Conservation (phyloP, 768 basidiomycete genomes). For the Auriscalpium microsporum region DNA sequence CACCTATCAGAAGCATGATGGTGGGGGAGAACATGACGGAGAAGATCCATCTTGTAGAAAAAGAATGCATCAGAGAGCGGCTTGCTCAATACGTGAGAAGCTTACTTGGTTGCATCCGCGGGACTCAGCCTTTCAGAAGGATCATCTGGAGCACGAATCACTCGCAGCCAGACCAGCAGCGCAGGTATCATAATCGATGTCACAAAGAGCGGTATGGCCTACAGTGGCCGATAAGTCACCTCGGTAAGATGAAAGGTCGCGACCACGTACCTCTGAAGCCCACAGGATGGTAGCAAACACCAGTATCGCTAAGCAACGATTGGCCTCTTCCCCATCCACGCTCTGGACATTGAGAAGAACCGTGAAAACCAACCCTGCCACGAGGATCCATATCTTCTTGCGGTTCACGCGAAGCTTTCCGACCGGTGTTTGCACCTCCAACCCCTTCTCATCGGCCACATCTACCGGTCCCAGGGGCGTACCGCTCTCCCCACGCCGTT, state of each 20-base stretch:
- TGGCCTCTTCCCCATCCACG: slow-evolving; percentile 62
- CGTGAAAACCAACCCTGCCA: slow-evolving; percentile 52
- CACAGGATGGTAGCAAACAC: slow-evolving; percentile 87
- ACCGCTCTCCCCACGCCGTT: slow-evolving; percentile 53
- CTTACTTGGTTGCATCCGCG: slow-evolving; percentile 75
- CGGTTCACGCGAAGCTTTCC: slow-evolving; percentile 59
- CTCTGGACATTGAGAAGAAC: slow-evolving; percentile 51
- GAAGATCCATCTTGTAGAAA: slow-evolving; percentile 65
- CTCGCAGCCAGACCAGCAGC: slow-evolving; percentile 75
- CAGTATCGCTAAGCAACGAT: slow-evolving; percentile 84
- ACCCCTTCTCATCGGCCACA: slow-evolving; percentile 34
- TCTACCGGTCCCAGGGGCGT: slow-evolving; percentile 10
- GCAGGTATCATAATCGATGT: slow-evolving; percentile 88
- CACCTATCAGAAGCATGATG: slow-evolving; percentile 96
- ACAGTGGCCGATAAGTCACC: not conserved
- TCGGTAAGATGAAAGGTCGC: not conserved
- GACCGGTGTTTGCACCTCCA: slow-evolving; percentile 51
- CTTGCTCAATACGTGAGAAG: slow-evolving; percentile 1
- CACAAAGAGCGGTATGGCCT: slow-evolving; percentile 98
- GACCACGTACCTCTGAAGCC: slow-evolving; percentile 78
- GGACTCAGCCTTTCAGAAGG: slow-evolving; percentile 44
- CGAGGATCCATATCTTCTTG: slow-evolving; percentile 47
- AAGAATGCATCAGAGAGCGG: not conserved
- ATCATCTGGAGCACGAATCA: slow-evolving; percentile 52
- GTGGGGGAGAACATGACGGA: slow-evolving; percentile 95